Evolutionary conservation across 2,329 filamentous ascomycete genomes (phyloP).

Genomic region (Paracamarosporium sp.): DNA sequence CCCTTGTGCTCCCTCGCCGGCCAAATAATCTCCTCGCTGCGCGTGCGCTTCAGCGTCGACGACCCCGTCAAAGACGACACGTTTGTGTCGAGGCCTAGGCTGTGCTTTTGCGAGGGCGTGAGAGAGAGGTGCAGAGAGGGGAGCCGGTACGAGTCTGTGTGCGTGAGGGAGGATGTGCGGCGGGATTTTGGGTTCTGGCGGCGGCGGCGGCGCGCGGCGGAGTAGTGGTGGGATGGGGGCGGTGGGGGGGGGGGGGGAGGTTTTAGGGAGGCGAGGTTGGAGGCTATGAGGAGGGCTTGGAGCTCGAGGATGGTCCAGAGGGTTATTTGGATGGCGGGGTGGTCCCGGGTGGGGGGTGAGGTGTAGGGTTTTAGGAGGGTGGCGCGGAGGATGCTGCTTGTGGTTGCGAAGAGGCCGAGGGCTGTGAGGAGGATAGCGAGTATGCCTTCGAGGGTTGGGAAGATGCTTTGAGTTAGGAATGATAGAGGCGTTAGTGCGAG

Average conservation of each 20-base stretch:
- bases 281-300: slow-evolving; percentile 28
- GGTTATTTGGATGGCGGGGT: slow-evolving; percentile 19
- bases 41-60: slow-evolving; percentile 2
- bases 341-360: no score
- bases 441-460: slow-evolving; percentile 23
- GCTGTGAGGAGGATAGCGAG: slow-evolving; percentile 22
- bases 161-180: background rate
- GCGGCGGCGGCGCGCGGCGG: background rate
- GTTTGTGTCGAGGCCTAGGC: slow-evolving; percentile 1
- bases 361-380: slow-evolving; percentile 22
- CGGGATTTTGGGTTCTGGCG: background rate
- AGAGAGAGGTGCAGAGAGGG: background rate
- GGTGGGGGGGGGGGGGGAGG: slow-evolving; percentile 20
- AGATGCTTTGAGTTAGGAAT: slow-evolving; percentile 20
- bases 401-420: slow-evolving; percentile 28
- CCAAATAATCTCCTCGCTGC: slow-evolving; percentile 13
- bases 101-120: background rate
- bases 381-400: slow-evolving; percentile 25
- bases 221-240: slow-evolving; percentile 2
- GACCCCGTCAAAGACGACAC: slow-evolving; percentile 6
- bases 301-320: slow-evolving; percentile 33
- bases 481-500: slow-evolving; percentile 25
- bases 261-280: slow-evolving; percentile 30
- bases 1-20: background rate
- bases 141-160: slow-evolving; percentile 2